Conservation (phyloP, 139 green algal species). For the Closterium sp. region DNA sequence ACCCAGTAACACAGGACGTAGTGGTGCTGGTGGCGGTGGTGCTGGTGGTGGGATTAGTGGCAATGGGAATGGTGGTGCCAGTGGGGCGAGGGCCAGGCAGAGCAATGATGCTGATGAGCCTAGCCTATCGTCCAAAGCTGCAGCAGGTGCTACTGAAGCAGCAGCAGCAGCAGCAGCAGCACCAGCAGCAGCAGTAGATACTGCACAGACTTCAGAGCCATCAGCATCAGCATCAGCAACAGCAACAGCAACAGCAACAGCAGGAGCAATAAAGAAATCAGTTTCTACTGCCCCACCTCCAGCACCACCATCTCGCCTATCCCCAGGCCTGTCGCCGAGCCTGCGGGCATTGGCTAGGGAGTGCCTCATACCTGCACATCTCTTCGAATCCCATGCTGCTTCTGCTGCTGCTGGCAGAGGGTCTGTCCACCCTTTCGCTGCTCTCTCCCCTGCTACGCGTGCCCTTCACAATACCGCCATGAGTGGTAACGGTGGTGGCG, state of each 20-base stretch:
- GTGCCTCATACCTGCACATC: neutral
- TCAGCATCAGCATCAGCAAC: neutral
- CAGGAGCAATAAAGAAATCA: neutral
- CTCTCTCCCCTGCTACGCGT: neutral
- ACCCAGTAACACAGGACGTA: no score
- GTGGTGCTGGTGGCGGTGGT: no score
- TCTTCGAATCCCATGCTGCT: neutral
- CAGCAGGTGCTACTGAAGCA: no score
- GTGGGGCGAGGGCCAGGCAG: no score
- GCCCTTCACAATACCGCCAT: no score
- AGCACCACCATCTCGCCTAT: no score
- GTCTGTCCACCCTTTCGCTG: neutral
- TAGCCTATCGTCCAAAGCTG: no score
- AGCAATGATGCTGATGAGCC: no score
- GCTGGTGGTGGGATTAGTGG: no score
- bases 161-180: neutral
- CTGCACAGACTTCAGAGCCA: neutral
- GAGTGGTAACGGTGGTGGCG: neutral
- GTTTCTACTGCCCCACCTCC: no score
- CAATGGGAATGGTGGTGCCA: no score
- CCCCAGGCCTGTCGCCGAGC: neutral
- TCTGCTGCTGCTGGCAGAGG: neutral
- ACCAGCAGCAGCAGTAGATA: no score
- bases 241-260: neutral
- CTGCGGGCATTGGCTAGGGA: neutral